phyloP scores from a whole-genome alignment of 1,284 basidiomycete species.

The Leccinum fallax region DNA sequence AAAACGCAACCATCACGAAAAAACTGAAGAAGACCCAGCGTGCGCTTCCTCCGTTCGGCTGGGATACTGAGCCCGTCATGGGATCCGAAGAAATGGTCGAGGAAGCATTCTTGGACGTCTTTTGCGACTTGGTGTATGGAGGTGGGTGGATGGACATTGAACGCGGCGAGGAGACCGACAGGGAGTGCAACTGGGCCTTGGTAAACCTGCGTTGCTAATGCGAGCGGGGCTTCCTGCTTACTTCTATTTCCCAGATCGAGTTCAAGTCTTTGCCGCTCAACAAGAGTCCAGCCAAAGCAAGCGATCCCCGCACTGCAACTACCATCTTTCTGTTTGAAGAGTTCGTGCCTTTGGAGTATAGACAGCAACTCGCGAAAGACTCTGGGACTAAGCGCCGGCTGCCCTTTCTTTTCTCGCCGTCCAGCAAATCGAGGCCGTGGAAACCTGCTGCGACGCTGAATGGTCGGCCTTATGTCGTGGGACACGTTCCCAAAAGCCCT shows the following conservation, averaged over 20 bases:
- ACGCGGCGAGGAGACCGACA: constrained; percentile 70
- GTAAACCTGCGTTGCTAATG: constrained; percentile 46
- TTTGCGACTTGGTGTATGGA: constrained; percentile 83
- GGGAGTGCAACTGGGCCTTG: constrained; percentile 90
- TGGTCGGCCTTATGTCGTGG: constrained; percentile 71
- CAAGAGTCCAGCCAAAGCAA: constrained; percentile 22
- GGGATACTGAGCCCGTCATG: constrained; percentile 82
- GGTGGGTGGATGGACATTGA: constrained; percentile 79
- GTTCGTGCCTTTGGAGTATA: constrained; percentile 84
- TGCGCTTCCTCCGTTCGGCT: constrained; percentile 76
- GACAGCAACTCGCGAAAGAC: constrained; percentile 66
- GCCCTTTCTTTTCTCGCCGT: constrained; percentile 51
- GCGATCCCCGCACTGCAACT: constrained; percentile 56
- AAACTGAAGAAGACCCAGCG: constrained; percentile 86
- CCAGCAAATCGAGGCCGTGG: constrained; percentile 58
- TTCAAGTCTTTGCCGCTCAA: constrained; percentile 71
- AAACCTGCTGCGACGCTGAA: constrained; percentile 78
- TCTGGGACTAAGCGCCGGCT: constrained; percentile 46
- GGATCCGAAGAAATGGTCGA: constrained; percentile 77
- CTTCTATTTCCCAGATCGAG: constrained; percentile 66
- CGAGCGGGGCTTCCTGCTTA: constrained; percentile 10
- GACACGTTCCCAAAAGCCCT: constrained; percentile 64
- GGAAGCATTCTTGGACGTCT: constrained; percentile 85
- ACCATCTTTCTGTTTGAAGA: constrained; percentile 84
- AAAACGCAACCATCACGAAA: constrained; percentile 70